Evolutionary conservation across 2,329 filamentous ascomycete species (phyloP).

Genomic region (Claviceps digitariae): DNA sequence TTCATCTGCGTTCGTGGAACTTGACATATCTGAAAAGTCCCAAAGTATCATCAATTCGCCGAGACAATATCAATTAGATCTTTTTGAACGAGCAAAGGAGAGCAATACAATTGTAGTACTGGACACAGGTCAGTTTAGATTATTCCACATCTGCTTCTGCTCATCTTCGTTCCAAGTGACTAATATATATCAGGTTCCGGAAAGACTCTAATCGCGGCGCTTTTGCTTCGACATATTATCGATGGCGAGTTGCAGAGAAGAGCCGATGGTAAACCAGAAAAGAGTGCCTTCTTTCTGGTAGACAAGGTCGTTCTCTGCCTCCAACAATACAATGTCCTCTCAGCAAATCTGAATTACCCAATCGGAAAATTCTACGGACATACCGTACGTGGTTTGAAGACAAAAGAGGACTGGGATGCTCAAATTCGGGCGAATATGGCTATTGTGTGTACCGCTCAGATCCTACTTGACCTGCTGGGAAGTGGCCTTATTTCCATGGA

Average conservation of each 20-base stretch:
- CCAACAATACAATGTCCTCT: constrained; percentile 75
- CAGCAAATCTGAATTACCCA: constrained; percentile 64
- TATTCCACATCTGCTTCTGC: background rate
- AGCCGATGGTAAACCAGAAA: constrained; percentile 40
- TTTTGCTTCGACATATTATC: constrained; percentile 65
- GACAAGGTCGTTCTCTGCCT: constrained; percentile 83
- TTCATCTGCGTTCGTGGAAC: background rate
- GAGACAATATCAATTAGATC: constrained; percentile 80
- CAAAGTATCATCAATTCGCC: constrained; percentile 58
- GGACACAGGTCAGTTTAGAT: constrained; percentile 52
- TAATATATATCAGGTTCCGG: constrained; percentile 51
- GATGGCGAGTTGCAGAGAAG: constrained; percentile 65
- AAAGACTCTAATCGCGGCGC: constrained; percentile 89
- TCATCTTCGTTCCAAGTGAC: background rate
- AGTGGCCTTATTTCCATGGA: constrained; percentile 69
- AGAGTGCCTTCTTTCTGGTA: constrained; percentile 77
- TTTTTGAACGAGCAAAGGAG: constrained; percentile 75
- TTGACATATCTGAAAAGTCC: background rate
- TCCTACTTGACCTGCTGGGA: constrained; percentile 64
- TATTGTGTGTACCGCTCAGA: constrained; percentile 83
- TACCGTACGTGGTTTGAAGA: constrained; percentile 34
- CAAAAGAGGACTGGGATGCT: constrained; percentile 35
- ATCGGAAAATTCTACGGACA: constrained; percentile 64
- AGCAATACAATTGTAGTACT: constrained; percentile 87
- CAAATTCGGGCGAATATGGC: constrained; percentile 56